Base-by-base conservation (phyloP, 2,329 filamentous ascomycete genomes). In the Cladophialophora bantiana region DNA sequence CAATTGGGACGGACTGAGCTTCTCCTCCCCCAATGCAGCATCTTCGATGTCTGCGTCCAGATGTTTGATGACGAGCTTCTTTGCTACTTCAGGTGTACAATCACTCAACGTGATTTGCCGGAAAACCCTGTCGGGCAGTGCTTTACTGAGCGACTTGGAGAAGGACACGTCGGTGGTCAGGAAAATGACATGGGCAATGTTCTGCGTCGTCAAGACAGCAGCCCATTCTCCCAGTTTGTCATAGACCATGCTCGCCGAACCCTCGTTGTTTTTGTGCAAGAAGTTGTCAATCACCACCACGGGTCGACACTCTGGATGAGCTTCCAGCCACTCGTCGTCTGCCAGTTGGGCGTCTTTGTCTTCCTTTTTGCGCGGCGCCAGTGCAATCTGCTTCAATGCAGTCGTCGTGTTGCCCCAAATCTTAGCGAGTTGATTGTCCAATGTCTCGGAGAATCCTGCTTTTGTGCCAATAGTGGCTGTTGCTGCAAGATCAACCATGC, bases 401-500 rank as follows among this genome's bases (percentile, higher is more conserved):
- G 85, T 85, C 0, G 91, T 88, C 0, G 94, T 92, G 40, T 91
- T 96, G 74, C 93, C 90, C 79, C 92, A 88, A 57, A 98, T 97
- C 79, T 97, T 97, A 76, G 86, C 88, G 15, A 98, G 81, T 74
- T 98, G 94, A 0, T 91, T 89, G 75, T 97, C 94, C 34, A 97
- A 82, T 0, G 93, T 97, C 76, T 97, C 94, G 0, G 92, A 96
- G 76, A 98, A 97, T 7, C 94, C 94, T 5, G 93, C 91, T 79
- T 98, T 97, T 65, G 96, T 91, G 12, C 94, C 94, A 20, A 94
- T 96, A 12, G 95, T 95, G 73, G 94, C 92, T 77, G 97, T 94
- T 1, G 95, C 92, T 26, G 94, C 95, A 42, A 98, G 86, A 73
- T 98, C 95, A 70, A 97, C 84, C 80, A 97, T 87, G 76, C 93